Base-by-base conservation (phyloP, 2,329 filamentous ascomycete genomes). In the Hypomyces rosellus region DNA sequence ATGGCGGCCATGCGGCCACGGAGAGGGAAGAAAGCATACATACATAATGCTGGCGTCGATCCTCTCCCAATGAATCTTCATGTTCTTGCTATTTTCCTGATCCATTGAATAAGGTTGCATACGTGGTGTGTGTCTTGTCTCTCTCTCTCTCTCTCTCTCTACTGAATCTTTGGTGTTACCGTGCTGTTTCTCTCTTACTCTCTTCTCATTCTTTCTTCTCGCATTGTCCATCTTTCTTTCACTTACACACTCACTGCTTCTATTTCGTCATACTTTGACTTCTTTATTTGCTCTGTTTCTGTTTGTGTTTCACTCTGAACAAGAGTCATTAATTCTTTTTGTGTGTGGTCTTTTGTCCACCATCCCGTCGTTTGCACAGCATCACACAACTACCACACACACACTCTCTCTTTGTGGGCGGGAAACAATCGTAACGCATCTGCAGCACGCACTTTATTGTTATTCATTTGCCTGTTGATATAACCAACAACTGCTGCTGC, bases 211-310 rank as follows among this genome's bases (percentile, higher is more conserved):
- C 39, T 54, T 47, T 56, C 49, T 34, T 46, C 18, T 39, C 16
- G 30, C 45, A 16, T 52, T 11, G 52, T 49, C 45, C 44, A 52
- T 58, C 45, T 54, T 54, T 57, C 50, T 56, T 47, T 52, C 44
- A 36, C 42, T 49, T 34, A 40, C 43, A 46, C 41, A 34, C 9
- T 30, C 14, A 45, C 20, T 34, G 37, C 37, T 38, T 40, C 36
- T 38, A n/a, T 38, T 16, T 38, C 36, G 14, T 34, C 16, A 46
- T 34, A 20, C 4, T 25, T 5, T 22, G 12, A 16, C 4, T 25
- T 25, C 22, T 34, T 25, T 50, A 15, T 36, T 45, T 34, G 39
- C n/a, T 16, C 30, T 6, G n/a, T 41, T 20, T 30, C 12, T 36
- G 3, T 16, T 33, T 22, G 15, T 20, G 16, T 20, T 18, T 13